Evolutionary conservation across 768 basidiomycete species (phyloP).

Genomic region (Termitomyces sp.): DNA sequence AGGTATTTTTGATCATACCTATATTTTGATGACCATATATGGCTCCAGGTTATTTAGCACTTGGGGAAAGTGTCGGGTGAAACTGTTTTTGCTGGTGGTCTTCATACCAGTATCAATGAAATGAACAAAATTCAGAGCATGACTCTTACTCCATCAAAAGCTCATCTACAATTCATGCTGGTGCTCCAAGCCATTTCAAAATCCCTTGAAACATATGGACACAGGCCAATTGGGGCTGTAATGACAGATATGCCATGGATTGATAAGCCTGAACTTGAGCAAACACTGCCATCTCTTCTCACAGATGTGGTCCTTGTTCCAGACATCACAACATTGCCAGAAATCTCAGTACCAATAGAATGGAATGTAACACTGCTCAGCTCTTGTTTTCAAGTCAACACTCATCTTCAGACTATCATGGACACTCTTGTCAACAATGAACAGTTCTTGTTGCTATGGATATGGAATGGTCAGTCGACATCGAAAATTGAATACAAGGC

Average conservation of each 20-base stretch:
- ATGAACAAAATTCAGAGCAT: neutral
- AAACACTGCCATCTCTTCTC: slow-evolving; percentile 2
- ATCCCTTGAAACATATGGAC: neutral
- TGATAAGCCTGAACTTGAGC: slow-evolving; percentile 17
- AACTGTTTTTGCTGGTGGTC: neutral
- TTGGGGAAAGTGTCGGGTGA: neutral
- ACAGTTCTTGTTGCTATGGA: slow-evolving; percentile 6
- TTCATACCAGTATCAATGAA: neutral
- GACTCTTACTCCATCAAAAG: neutral
- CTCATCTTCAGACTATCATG: neutral
- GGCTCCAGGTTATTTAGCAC: neutral
- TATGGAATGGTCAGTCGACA: slow-evolving; percentile 15
- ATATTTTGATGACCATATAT: no score
- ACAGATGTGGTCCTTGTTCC: slow-evolving; percentile 6
- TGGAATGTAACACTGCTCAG: neutral
- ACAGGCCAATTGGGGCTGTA: slow-evolving; percentile 20
- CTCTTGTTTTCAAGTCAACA: neutral
- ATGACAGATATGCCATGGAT: slow-evolving; percentile 23
- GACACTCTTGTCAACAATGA: neutral
- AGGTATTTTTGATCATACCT: neutral
- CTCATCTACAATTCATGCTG: neutral
- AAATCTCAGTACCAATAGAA: neutral
- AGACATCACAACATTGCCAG: neutral
- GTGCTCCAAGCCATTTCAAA: neutral
- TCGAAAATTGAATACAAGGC: slow-evolving; percentile 7